Base-by-base conservation (phyloP, 2,329 filamentous ascomycete species). In the Tympanopsis confertula region DNA sequence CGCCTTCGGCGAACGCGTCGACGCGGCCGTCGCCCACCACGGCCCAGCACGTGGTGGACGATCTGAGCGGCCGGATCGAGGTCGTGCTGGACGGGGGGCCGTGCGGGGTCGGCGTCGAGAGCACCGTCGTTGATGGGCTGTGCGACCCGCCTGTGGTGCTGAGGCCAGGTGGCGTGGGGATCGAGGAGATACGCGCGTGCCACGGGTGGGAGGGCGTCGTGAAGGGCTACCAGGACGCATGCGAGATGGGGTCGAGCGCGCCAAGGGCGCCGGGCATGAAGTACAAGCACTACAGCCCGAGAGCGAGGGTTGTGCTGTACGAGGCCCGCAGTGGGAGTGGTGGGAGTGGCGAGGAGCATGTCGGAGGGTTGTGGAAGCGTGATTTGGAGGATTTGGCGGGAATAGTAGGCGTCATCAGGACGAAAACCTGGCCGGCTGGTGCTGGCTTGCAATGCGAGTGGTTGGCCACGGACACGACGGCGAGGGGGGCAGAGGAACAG, bases 231-330 rank as follows among this genome's bases (percentile, higher is more conserved):
- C 78, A 81, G 51, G 86, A 94, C 50, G 70, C 71, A 40, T 75
- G 76, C 13, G 75, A 86, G 49, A 68, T 74, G 63, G 32, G 24
- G 58, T 37, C 55, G 1, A 42, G 44, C n/a, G 69, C 71, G 7
- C 91, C 91, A 0, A 71, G 86, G 40, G 91, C 91, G 1, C 91
- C 91, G 0, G 91, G 91, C 1, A 98, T 98, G 91, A 98, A 98
- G 61, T 98, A 98, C 56, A 86, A 91, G 54, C 91, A 98, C 56
- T 98, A 98, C 53, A 94, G 88, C 32, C 91, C 91, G 1, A 85
- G 80, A 56, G 93, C 91, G 1, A 77, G 71, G 35, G 88, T 98
- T 2, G 65, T 94, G 13, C 66, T 96, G 2, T 94, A 87, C 53
- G 86, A 94, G 54, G 60, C 72, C 19, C 55, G 43, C 42, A 12